Conservation (phyloP, 2,329 filamentous ascomycete genomes). For the Epichloe sp. region DNA sequence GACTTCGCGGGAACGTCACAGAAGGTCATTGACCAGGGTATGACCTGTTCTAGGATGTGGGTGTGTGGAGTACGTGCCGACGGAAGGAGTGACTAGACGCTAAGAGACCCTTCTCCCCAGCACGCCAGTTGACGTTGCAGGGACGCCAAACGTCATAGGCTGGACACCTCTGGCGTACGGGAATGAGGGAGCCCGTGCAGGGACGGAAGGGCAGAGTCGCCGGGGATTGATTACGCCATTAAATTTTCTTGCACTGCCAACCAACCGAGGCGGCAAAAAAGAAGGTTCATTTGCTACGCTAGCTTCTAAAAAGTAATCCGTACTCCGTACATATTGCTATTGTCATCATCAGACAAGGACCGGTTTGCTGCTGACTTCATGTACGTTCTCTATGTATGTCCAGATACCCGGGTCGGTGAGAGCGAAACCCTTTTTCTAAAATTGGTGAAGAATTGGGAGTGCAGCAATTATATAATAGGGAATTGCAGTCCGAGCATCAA, state of each 20-base stretch:
- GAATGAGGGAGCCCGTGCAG: not conserved
- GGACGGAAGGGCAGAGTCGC: not conserved
- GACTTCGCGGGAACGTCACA: constrained; percentile 7
- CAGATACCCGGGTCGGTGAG: too few relatives aligned
- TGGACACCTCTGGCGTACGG: not conserved
- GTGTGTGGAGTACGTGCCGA: not conserved
- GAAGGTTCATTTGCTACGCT: too few relatives aligned
- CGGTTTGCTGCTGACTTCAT: too few relatives aligned
- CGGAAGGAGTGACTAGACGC: not conserved
- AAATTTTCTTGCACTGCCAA: not conserved
- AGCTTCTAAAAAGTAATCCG: too few relatives aligned
- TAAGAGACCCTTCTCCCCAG: not conserved
- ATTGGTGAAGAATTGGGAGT: too few relatives aligned
- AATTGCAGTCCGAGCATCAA: too few relatives aligned
- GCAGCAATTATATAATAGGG: too few relatives aligned
- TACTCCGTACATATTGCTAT: too few relatives aligned
- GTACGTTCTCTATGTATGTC: too few relatives aligned
- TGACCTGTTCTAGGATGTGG: not conserved
- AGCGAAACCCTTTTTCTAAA: too few relatives aligned
- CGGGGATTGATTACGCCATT: not conserved
- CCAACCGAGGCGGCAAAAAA: too few relatives aligned
- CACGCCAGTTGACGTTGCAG: not conserved
- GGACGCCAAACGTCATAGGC: not conserved
- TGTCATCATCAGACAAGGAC: too few relatives aligned
- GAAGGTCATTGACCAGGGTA: constrained; percentile 5